Evolutionary conservation across 768 basidiomycete genomes (phyloP).

Genomic region (Amyloporia xantha): DNA sequence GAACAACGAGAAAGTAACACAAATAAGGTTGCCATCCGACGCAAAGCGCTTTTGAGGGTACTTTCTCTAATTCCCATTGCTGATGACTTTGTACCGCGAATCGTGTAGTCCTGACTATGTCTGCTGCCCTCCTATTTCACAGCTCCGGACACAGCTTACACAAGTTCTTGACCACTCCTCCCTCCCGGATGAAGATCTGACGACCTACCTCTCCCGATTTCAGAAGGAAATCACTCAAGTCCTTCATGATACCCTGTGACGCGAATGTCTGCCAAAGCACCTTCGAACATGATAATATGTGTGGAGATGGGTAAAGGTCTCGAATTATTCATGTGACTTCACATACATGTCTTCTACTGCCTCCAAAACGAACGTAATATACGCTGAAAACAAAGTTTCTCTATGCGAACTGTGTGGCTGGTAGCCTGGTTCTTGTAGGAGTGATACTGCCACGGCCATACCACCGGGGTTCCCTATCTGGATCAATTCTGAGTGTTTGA

Average conservation of each 20-base stretch:
- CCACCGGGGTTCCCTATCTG: too few species aligned
- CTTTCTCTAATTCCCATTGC: conserved; percentile 1
- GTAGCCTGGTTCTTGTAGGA: too few species aligned
- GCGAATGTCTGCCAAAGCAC: too few species aligned
- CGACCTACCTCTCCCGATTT: conserved; percentile 57
- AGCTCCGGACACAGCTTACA: conserved; percentile 70
- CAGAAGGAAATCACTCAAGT: conserved; percentile 65
- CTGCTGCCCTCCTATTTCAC: neutral
- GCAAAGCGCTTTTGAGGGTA: conserved; percentile 68
- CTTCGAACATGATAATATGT: too few species aligned
- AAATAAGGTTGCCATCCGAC: conserved; percentile 48
- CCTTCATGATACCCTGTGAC: conserved; percentile 33
- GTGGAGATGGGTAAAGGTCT: too few species aligned
- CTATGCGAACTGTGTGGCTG: too few species aligned
- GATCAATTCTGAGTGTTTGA: too few species aligned
- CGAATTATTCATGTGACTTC: too few species aligned
- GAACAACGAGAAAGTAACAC: conserved; percentile 58
- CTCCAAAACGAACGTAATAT: too few species aligned
- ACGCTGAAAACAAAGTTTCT: too few species aligned
- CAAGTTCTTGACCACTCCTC: conserved; percentile 70
- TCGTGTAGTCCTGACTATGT: neutral
- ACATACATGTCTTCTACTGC: too few species aligned
- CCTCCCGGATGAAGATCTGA: conserved; percentile 64
- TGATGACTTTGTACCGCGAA: neutral
- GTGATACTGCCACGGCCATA: too few species aligned